Percentiles rank a stretch among this genome's conserved stretches.
These are phyloP conservation scores for Salix koriyanagi DNA, from an alignment of 345 rosid species.

Conservation along the genomic window DNA sequence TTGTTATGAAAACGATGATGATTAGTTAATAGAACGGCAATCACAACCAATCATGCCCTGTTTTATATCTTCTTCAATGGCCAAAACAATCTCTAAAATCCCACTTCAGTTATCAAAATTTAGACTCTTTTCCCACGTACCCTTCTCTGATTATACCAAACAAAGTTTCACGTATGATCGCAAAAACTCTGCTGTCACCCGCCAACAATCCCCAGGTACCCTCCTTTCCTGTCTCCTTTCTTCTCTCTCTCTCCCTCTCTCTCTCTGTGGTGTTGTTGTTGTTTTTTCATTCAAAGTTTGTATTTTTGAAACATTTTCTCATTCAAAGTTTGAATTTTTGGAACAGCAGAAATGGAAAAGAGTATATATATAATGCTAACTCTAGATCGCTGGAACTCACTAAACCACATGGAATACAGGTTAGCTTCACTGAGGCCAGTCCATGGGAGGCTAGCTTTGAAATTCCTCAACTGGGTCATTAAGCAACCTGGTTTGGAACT, in stretches of 20 bases:
- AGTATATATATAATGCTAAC: slow-evolving; percentile 74
- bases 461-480: slow-evolving; percentile 69
- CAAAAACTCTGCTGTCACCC: slow-evolving; percentile 8
- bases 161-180: slow-evolving; percentile 22
- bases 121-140: slow-evolving; percentile 22
- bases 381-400: slow-evolving; percentile 79
- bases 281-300: not conserved
- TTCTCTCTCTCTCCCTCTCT: not conserved
- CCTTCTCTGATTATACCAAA: slow-evolving; percentile 19
- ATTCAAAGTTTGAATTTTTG: not conserved
- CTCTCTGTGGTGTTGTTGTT: not conserved
- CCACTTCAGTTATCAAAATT: slow-evolving; percentile 19
- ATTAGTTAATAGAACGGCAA: too few species aligned
- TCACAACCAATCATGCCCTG: not conserved
- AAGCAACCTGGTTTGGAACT: slow-evolving; percentile 65
- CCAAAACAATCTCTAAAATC: slow-evolving; percentile 17
- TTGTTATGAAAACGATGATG: too few species aligned
- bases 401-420: slow-evolving; percentile 75
- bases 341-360: slow-evolving; percentile 54
- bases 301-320: slow-evolving; percentile 9
- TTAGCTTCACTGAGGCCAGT: slow-evolving; percentile 64
- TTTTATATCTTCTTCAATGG: slow-evolving; percentile 24
- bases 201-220: slow-evolving; percentile 31
- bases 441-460: slow-evolving; percentile 84
- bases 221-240: not conserved